Evolutionary conservation across 495 filamentous ascomycete species (phyloP).

Genomic region (Tetracladium marchalianum): DNA sequence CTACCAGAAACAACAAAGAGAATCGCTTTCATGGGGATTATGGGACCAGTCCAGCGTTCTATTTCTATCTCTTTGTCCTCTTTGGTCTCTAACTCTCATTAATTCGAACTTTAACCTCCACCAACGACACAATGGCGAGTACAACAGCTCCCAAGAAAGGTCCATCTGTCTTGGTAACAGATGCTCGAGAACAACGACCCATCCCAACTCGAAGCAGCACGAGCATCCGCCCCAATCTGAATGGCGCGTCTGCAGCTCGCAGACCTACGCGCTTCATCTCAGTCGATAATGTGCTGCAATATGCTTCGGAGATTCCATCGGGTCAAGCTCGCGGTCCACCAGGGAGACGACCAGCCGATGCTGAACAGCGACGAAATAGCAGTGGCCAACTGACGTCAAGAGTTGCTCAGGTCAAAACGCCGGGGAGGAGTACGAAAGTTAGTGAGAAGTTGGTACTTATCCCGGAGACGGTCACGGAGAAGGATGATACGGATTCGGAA

Average conservation of each 20-base stretch:
- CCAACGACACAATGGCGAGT: constrained; percentile 10
- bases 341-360: constrained; percentile 36
- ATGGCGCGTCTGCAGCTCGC: constrained; percentile 17
- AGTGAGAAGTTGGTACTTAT: constrained; percentile 94
- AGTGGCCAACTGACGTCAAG: constrained; percentile 30
- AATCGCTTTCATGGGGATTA: no score
- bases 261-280: constrained; percentile 73
- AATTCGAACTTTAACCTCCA: no score
- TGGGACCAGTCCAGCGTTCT: no score
- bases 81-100: no score
- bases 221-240: constrained; percentile 8
- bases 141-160: constrained; percentile 9
- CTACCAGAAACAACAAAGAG: no score
- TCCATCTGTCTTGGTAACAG: constrained; percentile 23
- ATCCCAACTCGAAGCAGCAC: constrained; percentile 8
- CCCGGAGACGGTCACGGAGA: constrained; percentile 67
- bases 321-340: constrained; percentile 77
- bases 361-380: constrained; percentile 28
- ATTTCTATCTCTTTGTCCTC: no score
- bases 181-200: constrained; percentile 24
- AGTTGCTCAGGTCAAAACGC: constrained; percentile 62
- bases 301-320: constrained; percentile 90
- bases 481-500: constrained; percentile 41
- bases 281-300: constrained; percentile 91
- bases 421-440: constrained; percentile 79